phyloP scores from a whole-genome alignment of 2,329 filamentous ascomycete genomes.

The Lasiodiplodia sp. region DNA sequence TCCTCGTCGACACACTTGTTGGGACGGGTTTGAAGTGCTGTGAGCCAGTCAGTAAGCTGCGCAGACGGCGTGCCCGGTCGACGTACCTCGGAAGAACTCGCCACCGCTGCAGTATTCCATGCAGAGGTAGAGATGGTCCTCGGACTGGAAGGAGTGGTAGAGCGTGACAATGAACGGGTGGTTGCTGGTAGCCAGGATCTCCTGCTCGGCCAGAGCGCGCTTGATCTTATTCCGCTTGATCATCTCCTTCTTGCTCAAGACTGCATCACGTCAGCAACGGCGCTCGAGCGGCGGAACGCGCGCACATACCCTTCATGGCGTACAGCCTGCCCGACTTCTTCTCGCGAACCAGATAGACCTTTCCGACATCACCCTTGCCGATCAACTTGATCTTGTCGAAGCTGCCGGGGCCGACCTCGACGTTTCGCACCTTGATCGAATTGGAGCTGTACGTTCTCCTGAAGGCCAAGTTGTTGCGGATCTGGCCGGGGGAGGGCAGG shows the following conservation, averaged over 20 bases:
- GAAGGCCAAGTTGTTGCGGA: constrained; percentile 75
- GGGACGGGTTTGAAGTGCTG: constrained; percentile 88
- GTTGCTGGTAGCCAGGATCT: constrained; percentile 97
- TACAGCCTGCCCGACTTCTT: constrained; percentile 97
- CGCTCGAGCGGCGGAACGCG: neutral
- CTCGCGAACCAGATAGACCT: constrained; percentile 95
- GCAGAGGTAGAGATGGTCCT: constrained; percentile 98
- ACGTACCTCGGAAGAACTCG: constrained; percentile 82
- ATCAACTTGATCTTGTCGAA: constrained; percentile 99
- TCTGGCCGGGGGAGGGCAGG: constrained; percentile 70
- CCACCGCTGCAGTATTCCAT: constrained; percentile 99
- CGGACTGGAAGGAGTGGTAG: constrained; percentile 98
- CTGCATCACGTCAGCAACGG: constrained; percentile 59
- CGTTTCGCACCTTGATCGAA: constrained; percentile 97
- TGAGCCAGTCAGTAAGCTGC: constrained; percentile 27
- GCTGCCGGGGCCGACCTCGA: constrained; percentile 92
- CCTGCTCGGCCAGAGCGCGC: constrained; percentile 93
- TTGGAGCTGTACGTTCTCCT: constrained; percentile 97
- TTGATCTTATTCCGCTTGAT: constrained; percentile 99
- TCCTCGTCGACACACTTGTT: constrained; percentile 98
- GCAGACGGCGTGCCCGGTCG: constrained; percentile 46
- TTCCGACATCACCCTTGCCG: constrained; percentile 97
- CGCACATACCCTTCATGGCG: constrained; percentile 89
- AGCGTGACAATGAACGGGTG: constrained; percentile 98
- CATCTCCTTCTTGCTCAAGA: constrained; percentile 99